Percentiles rank a stretch among this genome's conserved stretches.
Evolutionary conservation across 1,284 basidiomycete species (phyloP).

Genomic region (Sparassis latifolia): DNA sequence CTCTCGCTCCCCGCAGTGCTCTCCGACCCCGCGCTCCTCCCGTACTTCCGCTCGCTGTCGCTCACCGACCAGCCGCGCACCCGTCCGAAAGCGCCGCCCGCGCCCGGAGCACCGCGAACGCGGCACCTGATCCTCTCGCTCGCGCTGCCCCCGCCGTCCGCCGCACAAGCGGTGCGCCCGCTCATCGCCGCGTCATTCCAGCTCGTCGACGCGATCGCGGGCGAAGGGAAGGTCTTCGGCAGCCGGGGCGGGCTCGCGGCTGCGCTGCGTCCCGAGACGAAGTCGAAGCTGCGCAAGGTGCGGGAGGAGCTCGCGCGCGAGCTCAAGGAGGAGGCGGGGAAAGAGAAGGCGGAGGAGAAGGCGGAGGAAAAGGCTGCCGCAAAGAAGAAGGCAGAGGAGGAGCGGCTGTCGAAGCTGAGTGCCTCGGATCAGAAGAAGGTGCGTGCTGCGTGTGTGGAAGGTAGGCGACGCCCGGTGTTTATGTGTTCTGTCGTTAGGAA

Average conservation of each 20-base stretch:
- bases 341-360: slow-evolving; percentile 69
- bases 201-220: slow-evolving; percentile 59
- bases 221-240: slow-evolving; percentile 35
- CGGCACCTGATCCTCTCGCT: slow-evolving; percentile 73
- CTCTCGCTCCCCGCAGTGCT: slow-evolving; percentile 54
- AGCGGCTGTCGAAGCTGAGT: slow-evolving; percentile 52
- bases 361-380: slow-evolving; percentile 65
- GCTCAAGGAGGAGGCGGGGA: slow-evolving; percentile 47
- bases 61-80: slow-evolving; percentile 80
- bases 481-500: slow-evolving; percentile 30
- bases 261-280: slow-evolving; percentile 73
- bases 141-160: slow-evolving; percentile 43
- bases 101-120: slow-evolving; percentile 37
- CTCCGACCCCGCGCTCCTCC: slow-evolving; percentile 56
- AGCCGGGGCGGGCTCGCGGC: slow-evolving; percentile 18
- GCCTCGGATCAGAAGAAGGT: slow-evolving; percentile 83
- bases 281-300: slow-evolving; percentile 63
- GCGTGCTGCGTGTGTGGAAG: slow-evolving; percentile 3
- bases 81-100: slow-evolving; percentile 51
- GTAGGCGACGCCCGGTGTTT: neutral
- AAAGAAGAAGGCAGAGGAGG: slow-evolving; percentile 71
- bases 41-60: slow-evolving; percentile 76
- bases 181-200: slow-evolving; percentile 67
- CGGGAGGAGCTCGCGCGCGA: slow-evolving; percentile 56
- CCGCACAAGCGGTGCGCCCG: slow-evolving; percentile 44